A percentile compares a stretch with the other conserved stretches of the same genome.
phyloP scores from a whole-genome alignment of 768 basidiomycete species.

The Lactarius trivialis region DNA sequence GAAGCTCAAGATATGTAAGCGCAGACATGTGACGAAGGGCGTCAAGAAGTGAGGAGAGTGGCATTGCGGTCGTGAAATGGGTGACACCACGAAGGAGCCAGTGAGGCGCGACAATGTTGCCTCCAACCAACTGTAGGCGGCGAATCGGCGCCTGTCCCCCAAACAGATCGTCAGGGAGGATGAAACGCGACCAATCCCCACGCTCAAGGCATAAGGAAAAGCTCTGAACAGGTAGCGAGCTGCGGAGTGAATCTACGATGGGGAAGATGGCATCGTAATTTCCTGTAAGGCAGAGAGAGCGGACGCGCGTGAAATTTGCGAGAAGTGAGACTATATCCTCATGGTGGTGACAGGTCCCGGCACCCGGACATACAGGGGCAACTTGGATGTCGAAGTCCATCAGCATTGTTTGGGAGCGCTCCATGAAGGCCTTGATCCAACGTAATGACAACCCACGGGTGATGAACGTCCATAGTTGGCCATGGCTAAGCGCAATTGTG shows the following conservation, averaged over 20 bases:
- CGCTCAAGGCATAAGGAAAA: neutral
- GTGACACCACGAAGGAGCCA: neutral
- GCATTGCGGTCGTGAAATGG: neutral
- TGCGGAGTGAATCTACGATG: neutral
- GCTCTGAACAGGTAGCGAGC: neutral
- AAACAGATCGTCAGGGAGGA: neutral
- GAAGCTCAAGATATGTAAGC: neutral
- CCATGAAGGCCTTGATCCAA: neutral
- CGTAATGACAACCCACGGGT: too few relatives aligned
- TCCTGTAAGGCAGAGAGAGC: too few relatives aligned
- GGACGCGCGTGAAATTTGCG: neutral
- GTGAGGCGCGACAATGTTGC: neutral
- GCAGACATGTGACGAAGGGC: neutral
- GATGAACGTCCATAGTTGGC: too few relatives aligned
- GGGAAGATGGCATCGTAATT: accelerated
- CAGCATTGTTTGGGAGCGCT: neutral
- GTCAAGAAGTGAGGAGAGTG: neutral
- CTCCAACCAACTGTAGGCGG: neutral
- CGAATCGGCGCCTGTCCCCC: neutral
- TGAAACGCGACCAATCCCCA: too few relatives aligned
- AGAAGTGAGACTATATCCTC: neutral
- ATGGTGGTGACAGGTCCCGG: neutral
- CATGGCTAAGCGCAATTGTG: neutral
- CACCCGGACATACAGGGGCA: neutral
- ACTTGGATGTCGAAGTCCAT: neutral